A percentile compares a stretch with the other conserved stretches of the same genome.
phyloP scores from a whole-genome alignment of 148 eudicot genomes.

The Gaultheria prostrata region DNA sequence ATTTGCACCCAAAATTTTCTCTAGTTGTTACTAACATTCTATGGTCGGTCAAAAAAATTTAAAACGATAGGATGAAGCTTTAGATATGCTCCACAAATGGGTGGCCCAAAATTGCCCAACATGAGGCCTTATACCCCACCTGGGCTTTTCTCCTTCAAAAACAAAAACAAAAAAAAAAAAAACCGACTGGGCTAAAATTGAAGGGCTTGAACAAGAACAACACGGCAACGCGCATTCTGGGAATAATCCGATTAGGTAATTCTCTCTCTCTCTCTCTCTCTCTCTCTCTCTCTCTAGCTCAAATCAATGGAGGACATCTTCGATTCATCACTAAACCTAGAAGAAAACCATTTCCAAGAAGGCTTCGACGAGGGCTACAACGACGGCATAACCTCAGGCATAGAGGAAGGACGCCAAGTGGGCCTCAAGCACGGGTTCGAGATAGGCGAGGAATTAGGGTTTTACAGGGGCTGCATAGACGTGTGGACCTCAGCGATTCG shows the following conservation, averaged over 20 bases:
- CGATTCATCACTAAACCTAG: slow-evolving; percentile 45
- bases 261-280: not conserved
- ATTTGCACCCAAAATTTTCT: no score
- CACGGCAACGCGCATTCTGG: not conserved
- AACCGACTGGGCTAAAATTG: not conserved
- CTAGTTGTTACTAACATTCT: no score
- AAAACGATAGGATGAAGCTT: not conserved
- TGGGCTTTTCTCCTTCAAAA: not conserved
- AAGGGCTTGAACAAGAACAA: not conserved
- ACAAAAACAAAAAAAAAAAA: not conserved
- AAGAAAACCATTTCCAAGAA: slow-evolving; percentile 51
- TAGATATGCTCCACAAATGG: not conserved
- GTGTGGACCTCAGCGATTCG: slow-evolving; percentile 62
- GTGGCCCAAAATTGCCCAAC: not conserved
- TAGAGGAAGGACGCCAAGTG: slow-evolving; percentile 64
- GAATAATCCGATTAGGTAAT: not conserved
- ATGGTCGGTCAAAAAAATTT: no score
- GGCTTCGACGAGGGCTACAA: slow-evolving; percentile 72
- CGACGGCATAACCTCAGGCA: slow-evolving; percentile 51
- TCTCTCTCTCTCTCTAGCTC: not conserved
- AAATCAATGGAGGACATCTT: slow-evolving; percentile 40
- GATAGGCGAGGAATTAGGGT: slow-evolving; percentile 73
- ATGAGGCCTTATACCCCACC: not conserved
- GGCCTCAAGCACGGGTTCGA: slow-evolving; percentile 73
- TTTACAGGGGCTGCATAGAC: slow-evolving; percentile 64